Evolutionary conservation across 805 yeast species (phyloP).

Genomic region (Metschnikowia peoriensis): DNA sequence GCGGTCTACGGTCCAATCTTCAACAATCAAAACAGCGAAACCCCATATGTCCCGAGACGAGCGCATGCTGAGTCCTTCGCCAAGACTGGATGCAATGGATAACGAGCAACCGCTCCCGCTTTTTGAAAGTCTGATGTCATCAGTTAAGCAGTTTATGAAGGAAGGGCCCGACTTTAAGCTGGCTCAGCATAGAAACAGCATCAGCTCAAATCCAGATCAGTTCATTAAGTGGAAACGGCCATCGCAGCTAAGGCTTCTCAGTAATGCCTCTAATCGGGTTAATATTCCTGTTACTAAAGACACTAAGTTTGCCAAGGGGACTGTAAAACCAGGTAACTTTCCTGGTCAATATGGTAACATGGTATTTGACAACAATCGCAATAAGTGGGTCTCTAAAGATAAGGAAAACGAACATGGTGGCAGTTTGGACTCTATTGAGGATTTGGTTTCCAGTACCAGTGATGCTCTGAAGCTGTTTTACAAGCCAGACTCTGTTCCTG

Average conservation of each 20-base stretch:
- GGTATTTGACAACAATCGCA: slow-evolving; percentile 30
- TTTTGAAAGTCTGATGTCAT: slow-evolving; percentile 14
- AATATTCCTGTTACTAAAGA: slow-evolving; percentile 1
- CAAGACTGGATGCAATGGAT: slow-evolving; percentile 3
- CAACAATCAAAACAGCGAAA: background rate
- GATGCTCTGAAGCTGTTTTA: background rate
- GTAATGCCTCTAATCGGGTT: slow-evolving; percentile 3
- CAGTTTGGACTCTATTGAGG: slow-evolving; percentile 41
- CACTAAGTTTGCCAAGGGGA: slow-evolving; percentile 23
- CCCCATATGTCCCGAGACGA: background rate
- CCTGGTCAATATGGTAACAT: slow-evolving; percentile 37
- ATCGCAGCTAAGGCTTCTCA: slow-evolving; percentile 32
- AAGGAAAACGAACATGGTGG: slow-evolving; percentile 24
- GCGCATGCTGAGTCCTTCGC: slow-evolving; percentile 2
- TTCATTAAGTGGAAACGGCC: slow-evolving; percentile 38
- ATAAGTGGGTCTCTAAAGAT: slow-evolving; percentile 29
- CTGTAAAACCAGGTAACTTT: slow-evolving; percentile 34
- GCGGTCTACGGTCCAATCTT: slow-evolving; percentile 4
- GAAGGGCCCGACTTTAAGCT: background rate
- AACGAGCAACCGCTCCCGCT: slow-evolving; percentile 1
- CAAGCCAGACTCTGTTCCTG: background rate
- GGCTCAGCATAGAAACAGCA: background rate
- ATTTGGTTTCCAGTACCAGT: slow-evolving; percentile 18
- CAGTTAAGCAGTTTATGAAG: slow-evolving; percentile 12
- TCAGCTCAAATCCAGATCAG: slow-evolving; percentile 1